Conservation (phyloP, 176 grass and related monocot species). For the Dactylis glomerata region DNA sequence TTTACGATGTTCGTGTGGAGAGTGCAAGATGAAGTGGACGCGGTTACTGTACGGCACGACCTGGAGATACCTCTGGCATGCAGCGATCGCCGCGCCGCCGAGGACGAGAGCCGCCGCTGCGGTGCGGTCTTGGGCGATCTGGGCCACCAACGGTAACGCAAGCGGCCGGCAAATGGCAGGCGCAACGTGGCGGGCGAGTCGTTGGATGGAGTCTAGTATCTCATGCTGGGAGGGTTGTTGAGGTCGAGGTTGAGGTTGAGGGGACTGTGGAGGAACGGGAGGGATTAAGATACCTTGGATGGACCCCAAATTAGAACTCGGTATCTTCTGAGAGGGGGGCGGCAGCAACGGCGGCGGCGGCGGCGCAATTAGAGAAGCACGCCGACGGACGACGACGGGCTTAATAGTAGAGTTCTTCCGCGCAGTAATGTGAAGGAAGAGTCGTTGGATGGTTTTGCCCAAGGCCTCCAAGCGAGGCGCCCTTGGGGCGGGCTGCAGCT, state of each 20-base stretch:
- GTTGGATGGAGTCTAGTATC: background rate
- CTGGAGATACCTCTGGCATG: background rate
- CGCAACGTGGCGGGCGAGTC: background rate
- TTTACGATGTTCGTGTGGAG: background rate
- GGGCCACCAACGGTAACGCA: background rate
- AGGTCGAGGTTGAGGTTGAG: background rate
- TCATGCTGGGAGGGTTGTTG: background rate
- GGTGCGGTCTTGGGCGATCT: background rate
- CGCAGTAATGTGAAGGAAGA: background rate
- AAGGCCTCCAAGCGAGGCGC: background rate
- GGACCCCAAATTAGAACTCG: background rate
- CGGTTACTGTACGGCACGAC: constrained; percentile 4
- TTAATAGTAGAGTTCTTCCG: background rate
- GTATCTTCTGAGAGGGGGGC: background rate
- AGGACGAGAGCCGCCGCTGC: background rate
- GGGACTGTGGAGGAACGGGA: background rate
- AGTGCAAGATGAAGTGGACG: background rate
- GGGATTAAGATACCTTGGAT: background rate
- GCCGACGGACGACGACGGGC: background rate
- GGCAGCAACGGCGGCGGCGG: background rate
- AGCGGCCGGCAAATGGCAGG: background rate
- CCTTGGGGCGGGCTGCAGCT: background rate
- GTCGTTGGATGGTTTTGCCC: background rate
- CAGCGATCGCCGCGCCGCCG: background rate
- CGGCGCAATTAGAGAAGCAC: background rate